Evolutionary conservation across 345 rosid species (phyloP).

Genomic region (Crucihimalaya himalaica): DNA sequence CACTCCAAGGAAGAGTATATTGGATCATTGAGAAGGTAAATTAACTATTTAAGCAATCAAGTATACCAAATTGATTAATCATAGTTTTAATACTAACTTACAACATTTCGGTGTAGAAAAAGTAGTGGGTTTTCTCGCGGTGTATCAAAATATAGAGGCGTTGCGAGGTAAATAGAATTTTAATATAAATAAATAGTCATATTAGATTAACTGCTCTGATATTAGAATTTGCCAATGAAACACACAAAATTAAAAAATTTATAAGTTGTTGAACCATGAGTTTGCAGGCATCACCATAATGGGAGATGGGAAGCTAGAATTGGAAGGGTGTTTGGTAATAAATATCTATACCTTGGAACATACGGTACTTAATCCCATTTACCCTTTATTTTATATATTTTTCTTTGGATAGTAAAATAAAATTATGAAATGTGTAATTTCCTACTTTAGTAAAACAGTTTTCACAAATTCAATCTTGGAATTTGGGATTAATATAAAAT

Average conservation of each 20-base stretch:
- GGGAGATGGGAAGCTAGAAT: constrained; percentile 87
- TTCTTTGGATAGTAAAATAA: background rate
- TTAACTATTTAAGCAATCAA: background rate
- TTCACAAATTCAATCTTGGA: background rate
- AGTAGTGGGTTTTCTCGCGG: constrained; percentile 98
- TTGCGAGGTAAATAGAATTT: constrained; percentile 65
- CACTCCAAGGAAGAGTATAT: constrained; percentile 84
- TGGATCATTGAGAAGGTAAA: constrained; percentile 84
- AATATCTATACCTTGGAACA: constrained; percentile 74
- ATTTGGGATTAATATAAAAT: constrained; percentile 4
- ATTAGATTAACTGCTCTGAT: background rate
- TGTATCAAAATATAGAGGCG: constrained; percentile 92
- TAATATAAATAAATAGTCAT: background rate
- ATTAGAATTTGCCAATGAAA: background rate
- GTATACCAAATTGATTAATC: background rate
- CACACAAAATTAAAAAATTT: background rate
- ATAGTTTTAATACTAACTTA: background rate
- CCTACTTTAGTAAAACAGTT: background rate
- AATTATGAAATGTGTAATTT: constrained; percentile 1
- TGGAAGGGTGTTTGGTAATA: constrained; percentile 78
- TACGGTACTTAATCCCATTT: constrained; percentile 44
- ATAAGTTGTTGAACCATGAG: background rate
- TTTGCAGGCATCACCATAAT: constrained; percentile 69
- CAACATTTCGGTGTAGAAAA: constrained; percentile 51
- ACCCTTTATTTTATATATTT: background rate